These are phyloP conservation scores for Pseudopithomyces maydicus DNA, from an alignment of 2,329 filamentous ascomycete genomes.

Conservation along the genomic window DNA sequence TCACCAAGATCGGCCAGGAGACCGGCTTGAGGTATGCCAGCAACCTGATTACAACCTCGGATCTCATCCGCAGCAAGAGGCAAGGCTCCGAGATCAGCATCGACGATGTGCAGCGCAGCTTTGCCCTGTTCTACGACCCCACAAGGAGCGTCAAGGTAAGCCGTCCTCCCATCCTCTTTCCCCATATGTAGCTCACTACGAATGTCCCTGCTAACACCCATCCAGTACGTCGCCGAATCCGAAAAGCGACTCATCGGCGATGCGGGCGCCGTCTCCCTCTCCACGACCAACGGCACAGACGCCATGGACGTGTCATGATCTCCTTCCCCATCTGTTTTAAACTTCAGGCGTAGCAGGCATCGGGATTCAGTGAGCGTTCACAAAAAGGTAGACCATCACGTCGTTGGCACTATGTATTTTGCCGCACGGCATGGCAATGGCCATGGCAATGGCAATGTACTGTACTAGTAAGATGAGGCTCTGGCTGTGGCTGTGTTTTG, in stretches of 20 bases:
- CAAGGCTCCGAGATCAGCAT: conserved; percentile 82
- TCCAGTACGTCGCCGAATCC: conserved; percentile 77
- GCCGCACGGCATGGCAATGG: conserved; percentile 5
- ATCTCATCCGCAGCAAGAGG: conserved; percentile 84
- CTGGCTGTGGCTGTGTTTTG: no score
- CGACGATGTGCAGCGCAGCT: conserved; percentile 91
- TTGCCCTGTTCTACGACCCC: conserved; percentile 91
- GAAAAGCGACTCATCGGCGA: conserved; percentile 94
- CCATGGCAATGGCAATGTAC: background rate
- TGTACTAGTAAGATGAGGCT: background rate
- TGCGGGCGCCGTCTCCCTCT: conserved; percentile 77
- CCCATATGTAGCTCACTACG: background rate
- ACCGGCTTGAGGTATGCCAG: conserved; percentile 93
- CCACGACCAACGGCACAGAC: conserved; percentile 60
- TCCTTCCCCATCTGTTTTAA: conserved; percentile 7
- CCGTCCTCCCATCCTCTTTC: background rate
- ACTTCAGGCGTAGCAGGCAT: conserved; percentile 27
- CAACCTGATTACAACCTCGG: conserved; percentile 94
- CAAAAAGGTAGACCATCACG: conserved; percentile 15
- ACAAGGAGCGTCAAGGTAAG: conserved; percentile 74
- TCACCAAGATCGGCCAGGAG: conserved; percentile 95
- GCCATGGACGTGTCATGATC: conserved; percentile 70
- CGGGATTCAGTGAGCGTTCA: conserved; percentile 27
- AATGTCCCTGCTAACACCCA: conserved; percentile 20
- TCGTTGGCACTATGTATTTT: conserved; percentile 20